phyloP scores from a whole-genome alignment of 352 stramenopile species.

The Globisporangium parvum region DNA sequence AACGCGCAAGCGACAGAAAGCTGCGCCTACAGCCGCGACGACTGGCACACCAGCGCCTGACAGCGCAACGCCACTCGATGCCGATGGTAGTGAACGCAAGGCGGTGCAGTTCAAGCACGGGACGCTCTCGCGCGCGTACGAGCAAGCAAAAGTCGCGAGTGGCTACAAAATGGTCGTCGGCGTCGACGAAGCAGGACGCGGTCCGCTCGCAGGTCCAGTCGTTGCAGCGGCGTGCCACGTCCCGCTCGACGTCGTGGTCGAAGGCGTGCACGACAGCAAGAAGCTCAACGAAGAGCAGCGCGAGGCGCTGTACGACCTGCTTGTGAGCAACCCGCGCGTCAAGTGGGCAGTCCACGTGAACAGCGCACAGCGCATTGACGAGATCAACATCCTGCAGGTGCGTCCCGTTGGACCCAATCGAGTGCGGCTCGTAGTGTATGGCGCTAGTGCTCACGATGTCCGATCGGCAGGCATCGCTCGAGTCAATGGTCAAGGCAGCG shows the following conservation, averaged over 20 bases:
- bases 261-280: slow-evolving; percentile 94
- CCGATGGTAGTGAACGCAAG: neutral
- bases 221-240: slow-evolving; percentile 73
- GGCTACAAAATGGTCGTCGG: slow-evolving; percentile 84
- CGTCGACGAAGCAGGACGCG: slow-evolving; percentile 95
- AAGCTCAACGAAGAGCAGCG: slow-evolving; percentile 93
- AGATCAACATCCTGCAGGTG: slow-evolving; percentile 98
- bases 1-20: slow-evolving; percentile 8
- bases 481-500: slow-evolving; percentile 92
- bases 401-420: neutral
- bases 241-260: slow-evolving; percentile 70
- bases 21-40: neutral
- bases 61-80: neutral
- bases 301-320: slow-evolving; percentile 86
- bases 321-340: slow-evolving; percentile 75
- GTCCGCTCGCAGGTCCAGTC: slow-evolving; percentile 91
- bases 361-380: slow-evolving; percentile 89
- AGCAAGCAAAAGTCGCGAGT: slow-evolving; percentile 37
- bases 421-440: neutral
- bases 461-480: slow-evolving; percentile 77
- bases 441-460: neutral
- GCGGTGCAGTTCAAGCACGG: slow-evolving; percentile 32
- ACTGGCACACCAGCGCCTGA: neutral
- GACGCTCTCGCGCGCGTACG: slow-evolving; percentile 53
- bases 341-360: slow-evolving; percentile 85